phyloP scores from a whole-genome alignment of 768 basidiomycete genomes.

The Kwoniella dejecticola region DNA sequence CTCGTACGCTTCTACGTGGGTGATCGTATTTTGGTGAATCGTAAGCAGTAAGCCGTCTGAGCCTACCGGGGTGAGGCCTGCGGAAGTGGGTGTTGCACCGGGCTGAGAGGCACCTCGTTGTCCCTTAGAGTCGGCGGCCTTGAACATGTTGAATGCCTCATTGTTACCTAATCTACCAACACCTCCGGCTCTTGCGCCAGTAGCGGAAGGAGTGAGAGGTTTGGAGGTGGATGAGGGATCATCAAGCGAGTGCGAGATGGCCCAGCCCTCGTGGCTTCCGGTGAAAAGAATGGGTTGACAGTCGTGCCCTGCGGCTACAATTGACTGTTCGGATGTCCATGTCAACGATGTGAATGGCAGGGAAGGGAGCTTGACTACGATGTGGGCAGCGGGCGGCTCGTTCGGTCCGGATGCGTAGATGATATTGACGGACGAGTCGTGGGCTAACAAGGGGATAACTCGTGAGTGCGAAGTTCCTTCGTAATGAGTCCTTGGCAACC shows the following conservation, averaged over 20 bases:
- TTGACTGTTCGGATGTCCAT: constrained; percentile 77
- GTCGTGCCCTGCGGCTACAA: constrained; percentile 95
- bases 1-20: constrained; percentile 78
- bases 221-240: constrained; percentile 65
- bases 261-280: constrained; percentile 76
- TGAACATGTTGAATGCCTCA: constrained; percentile 91
- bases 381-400: constrained; percentile 59
- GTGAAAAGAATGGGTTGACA: constrained; percentile 90
- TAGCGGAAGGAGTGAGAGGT: constrained; percentile 59
- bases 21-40: constrained; percentile 98
- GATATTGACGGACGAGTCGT: constrained; percentile 89
- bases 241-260: constrained; percentile 76
- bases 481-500: not conserved
- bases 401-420: constrained; percentile 79
- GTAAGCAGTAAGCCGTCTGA: constrained; percentile 78
- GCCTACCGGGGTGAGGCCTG: constrained; percentile 50
- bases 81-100: constrained; percentile 46
- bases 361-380: constrained; percentile 72
- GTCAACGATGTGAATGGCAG: constrained; percentile 81
- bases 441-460: constrained; percentile 62
- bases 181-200: constrained; percentile 54
- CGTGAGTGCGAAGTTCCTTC: not conserved
- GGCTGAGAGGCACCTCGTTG: constrained; percentile 45
- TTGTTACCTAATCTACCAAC: constrained; percentile 75
- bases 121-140: constrained; percentile 83